A percentile compares a stretch with the other conserved stretches of the same genome.
These are phyloP conservation scores for Mucor indicus DNA, from an alignment of 371 early-diverging fungal genomes.

Conservation along the genomic window DNA sequence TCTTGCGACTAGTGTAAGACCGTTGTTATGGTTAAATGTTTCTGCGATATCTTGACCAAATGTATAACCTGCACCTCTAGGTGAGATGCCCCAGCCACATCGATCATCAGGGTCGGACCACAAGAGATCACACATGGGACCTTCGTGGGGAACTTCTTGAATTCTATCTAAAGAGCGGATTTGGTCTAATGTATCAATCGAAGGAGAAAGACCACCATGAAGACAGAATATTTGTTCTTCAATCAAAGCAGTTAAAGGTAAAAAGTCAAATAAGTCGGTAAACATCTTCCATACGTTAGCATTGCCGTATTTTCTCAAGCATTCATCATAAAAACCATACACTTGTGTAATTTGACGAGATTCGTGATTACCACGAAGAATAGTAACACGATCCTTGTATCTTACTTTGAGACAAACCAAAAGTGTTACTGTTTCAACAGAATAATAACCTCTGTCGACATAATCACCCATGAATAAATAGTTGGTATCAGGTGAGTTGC, in stretches of 20 bases:
- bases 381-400: constrained; percentile 95
- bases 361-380: constrained; percentile 99
- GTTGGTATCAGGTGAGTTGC: constrained; percentile 95
- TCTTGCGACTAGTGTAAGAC: constrained; percentile 89
- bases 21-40: constrained; percentile 97
- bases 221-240: constrained; percentile 88
- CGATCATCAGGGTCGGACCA: constrained; percentile 99
- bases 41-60: constrained; percentile 97
- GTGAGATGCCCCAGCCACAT: constrained; percentile 96
- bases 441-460: constrained; percentile 99
- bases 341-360: constrained; percentile 98
- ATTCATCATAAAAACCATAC: constrained; percentile 96
- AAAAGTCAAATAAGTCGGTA: constrained; percentile 97
- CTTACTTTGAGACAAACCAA: constrained; percentile 93
- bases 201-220: constrained; percentile 98
- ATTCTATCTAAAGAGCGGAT: constrained; percentile 95
- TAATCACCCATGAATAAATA: constrained; percentile 99
- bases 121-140: constrained; percentile 96
- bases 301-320: constrained; percentile 96
- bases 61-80: constrained; percentile 98
- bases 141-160: constrained; percentile 99
- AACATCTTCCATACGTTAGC: constrained; percentile 99
- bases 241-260: constrained; percentile 93
- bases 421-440: constrained; percentile 95
- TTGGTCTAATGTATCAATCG: constrained; percentile 95